These are phyloP conservation scores for Akanthomyces muscarius DNA, from an alignment of 2,329 filamentous ascomycete genomes.

Conservation along the genomic window DNA sequence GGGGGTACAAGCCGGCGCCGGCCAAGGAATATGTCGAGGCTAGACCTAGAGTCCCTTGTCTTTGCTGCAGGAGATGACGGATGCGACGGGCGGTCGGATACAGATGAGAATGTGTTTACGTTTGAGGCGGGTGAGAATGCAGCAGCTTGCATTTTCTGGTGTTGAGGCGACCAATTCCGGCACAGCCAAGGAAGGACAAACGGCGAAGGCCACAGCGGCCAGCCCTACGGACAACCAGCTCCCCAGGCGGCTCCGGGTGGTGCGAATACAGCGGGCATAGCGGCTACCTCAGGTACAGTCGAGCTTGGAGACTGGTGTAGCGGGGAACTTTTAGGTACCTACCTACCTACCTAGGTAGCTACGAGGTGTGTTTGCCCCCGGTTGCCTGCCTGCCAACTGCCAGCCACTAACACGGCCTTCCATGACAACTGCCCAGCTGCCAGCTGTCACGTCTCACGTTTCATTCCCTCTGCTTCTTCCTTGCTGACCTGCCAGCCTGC, in stretches of 20 bases:
- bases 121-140: background rate
- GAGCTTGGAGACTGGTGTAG: too few relatives aligned
- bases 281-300: background rate
- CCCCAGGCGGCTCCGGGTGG: background rate
- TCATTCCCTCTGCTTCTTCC: background rate
- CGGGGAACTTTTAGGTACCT: background rate
- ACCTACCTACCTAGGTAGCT: too few relatives aligned
- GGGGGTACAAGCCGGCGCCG: slow-evolving; percentile 2
- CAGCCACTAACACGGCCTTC: background rate
- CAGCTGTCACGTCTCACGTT: slow-evolving; percentile 1
- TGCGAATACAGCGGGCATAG: slow-evolving; percentile 7
- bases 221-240: background rate
- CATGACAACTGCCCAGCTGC: background rate
- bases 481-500: too few relatives aligned
- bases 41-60: background rate
- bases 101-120: background rate
- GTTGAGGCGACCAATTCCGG: background rate
- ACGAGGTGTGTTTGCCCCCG: too few relatives aligned
- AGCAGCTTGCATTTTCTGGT: background rate
- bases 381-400: background rate
- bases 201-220: background rate
- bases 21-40: slow-evolving; percentile 2
- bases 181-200: background rate
- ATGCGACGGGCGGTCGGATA: background rate
- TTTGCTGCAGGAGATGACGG: background rate